Base-by-base conservation (phyloP, 148 eudicot species). In the Dysphania ambrosioides region DNA sequence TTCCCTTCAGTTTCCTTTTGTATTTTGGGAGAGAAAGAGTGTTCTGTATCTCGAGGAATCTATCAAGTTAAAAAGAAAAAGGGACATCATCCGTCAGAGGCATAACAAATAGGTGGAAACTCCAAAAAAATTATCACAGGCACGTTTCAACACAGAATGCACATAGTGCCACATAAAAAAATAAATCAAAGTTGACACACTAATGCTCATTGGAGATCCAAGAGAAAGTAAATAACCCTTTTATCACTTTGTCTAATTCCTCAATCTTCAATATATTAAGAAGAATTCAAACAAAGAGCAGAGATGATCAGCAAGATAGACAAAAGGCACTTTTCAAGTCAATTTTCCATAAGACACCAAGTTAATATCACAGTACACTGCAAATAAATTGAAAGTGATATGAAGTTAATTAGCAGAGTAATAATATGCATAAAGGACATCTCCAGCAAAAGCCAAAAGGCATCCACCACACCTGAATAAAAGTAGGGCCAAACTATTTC, bases 401-500 rank as follows among this genome's bases (percentile, higher is more conserved):
- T 31, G 12, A 42, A 42, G 15, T 59, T 44, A 18, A 62, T 47
- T 62, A 36, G 35, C 13, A 75, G n/a, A 16, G 63, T 16, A 76
- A 32, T 35, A 29, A 42, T 57, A 19, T 27, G n/a, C 58, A 26
- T 6, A 36, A 57, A 29, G 11, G 10, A 5, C 35, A 55, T 55
- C 38, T 10, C 15, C 30, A 59, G 21, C 31, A 76, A 72, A 26
- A 81, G 29, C 12, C 31, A 76, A 72, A 26, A 81, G 29, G 30
- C 66, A 68, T 40, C 38, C 32, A 70, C 51, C 55, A 56, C 8
- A n/a, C 75, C 21, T 29, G 16, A 63, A 2, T 35, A 30, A n/a
- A 18, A 18, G 6, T 26, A 2, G 53, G 32, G 29, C 32, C n/a
- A 29, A 11, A n/a, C 36, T 31, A 35, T 23, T 61, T 76, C 30